These are phyloP conservation scores for Tremella mesenterica DNA, from an alignment of 768 basidiomycete genomes.

Conservation along the genomic window DNA sequence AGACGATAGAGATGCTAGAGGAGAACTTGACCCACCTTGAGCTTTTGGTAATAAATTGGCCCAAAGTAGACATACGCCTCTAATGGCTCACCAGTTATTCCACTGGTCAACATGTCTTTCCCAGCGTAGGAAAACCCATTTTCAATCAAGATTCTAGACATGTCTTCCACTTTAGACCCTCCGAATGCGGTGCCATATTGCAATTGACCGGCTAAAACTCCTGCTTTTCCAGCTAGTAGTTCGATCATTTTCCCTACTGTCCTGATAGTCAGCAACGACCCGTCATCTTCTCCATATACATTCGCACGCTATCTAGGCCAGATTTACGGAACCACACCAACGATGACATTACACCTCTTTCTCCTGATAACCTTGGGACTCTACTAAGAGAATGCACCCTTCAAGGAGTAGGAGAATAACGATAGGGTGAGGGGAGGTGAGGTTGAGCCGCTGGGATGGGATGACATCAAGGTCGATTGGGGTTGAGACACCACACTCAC, in stretches of 20 bases:
- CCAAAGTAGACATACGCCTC: slow-evolving; percentile 98
- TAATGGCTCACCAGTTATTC: slow-evolving; percentile 91
- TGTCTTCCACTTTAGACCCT: slow-evolving; percentile 97
- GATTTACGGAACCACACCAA: no score
- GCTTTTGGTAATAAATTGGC: slow-evolving; percentile 97
- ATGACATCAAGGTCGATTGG: no score
- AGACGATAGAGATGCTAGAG: slow-evolving; percentile 27
- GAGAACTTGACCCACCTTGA: slow-evolving; percentile 68
- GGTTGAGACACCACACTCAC: slow-evolving; percentile 29
- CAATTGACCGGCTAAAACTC: slow-evolving; percentile 63
- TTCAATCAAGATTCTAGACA: slow-evolving; percentile 91
- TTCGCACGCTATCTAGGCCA: no score
- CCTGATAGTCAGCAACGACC: slow-evolving; percentile 49
- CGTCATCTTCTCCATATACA: no score
- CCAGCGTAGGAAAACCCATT: slow-evolving; percentile 94
- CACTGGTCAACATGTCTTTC: slow-evolving; percentile 98
- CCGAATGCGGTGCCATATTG: slow-evolving; percentile 64
- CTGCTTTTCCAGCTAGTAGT: slow-evolving; percentile 90
- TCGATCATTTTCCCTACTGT: slow-evolving; percentile 99
- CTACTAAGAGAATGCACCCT: no score
- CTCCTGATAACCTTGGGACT: no score
- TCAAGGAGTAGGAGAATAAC: no score
- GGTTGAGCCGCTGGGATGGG: no score
- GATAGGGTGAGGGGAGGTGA: no score
- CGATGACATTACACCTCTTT: no score